Evolutionary conservation across 2,329 filamentous ascomycete genomes (phyloP), one percentile per base, ranked within the genome.

Genomic region (Xylariaceae sp.): DNA sequence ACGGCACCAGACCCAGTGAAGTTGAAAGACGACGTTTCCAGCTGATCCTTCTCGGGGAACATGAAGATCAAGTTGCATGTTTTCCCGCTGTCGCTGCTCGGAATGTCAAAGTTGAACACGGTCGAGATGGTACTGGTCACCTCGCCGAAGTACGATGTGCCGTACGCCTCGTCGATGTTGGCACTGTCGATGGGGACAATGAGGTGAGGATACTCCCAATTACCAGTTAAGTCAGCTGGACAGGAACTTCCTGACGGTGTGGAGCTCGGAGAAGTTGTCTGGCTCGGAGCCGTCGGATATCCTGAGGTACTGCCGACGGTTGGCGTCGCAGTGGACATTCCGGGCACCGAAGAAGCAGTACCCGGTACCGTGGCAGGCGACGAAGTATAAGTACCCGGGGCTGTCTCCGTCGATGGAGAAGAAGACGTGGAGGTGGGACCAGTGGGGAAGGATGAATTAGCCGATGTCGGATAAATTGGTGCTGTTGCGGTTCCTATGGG

Each of bases 91-190:
- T 75, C 69, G 6, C 60, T 62, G 3, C 57, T 42, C 2, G 78
- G 79, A 32, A 86, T 75, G 56, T 85, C 79, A 64, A 86, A 86
- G 66, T 82, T 82, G 74, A 82, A 85, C 53, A 83, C 73, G n/a
- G 73, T 75, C 8, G 74, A 76, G 41, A 75, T 59, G 17, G 60
- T 66, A 18, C 65, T 53, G 13, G 71, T 73, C 38, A 81, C 67
- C 4, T 69, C 68, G 40, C 78, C 79, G 51, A 74, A 76, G 63
- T 67, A 74, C 1, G 69, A 71, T 2, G 73, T 78, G 7, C 80
- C 79, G 19, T 59, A 56, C 0, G 74, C 66, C 3, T 62, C 67
- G 55, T 71, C 56, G 0, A 79, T 76, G 11, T 69, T 59, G 6
- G 67, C 59, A 11, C 71, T 74, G 63, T 79, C 68, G 47, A 85